These are phyloP conservation scores for Ophiostoma quercus DNA, from an alignment of 2,329 filamentous ascomycete species.

Conservation along the genomic window DNA sequence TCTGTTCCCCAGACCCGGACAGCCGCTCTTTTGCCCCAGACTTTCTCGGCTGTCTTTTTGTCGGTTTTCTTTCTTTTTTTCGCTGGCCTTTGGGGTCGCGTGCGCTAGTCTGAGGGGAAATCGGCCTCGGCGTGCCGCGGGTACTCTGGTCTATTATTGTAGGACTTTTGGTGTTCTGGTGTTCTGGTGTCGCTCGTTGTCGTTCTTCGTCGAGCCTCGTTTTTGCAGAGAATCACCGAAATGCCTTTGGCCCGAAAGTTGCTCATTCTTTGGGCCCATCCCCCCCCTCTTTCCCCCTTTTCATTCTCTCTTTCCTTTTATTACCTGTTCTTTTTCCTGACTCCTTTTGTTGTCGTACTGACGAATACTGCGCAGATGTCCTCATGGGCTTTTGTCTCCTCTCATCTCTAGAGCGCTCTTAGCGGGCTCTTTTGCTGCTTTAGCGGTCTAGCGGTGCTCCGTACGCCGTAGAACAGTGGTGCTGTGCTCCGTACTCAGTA, in stretches of 20 bases:
- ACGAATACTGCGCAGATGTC: conserved; percentile 30
- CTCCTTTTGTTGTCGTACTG: conserved; percentile 26
- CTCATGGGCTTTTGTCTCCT: conserved; percentile 24
- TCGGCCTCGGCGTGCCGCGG: background rate
- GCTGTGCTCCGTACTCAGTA: too few relatives aligned
- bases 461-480: background rate
- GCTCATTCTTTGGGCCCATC: conserved; percentile 12
- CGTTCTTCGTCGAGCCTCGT: background rate
- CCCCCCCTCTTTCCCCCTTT: conserved; percentile 5
- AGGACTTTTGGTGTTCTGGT: background rate
- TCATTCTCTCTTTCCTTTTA: conserved; percentile 7
- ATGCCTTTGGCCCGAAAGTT: conserved; percentile 13
- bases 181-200: background rate
- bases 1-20: background rate
- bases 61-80: background rate
- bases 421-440: background rate
- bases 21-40: background rate
- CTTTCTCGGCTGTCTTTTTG: background rate
- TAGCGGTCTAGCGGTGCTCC: background rate
- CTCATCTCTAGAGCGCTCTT: background rate
- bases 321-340: conserved; percentile 15
- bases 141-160: background rate
- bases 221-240: background rate
- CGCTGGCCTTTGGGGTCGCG: conserved; percentile 13
- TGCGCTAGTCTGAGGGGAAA: conserved; percentile 18